Conservation (phyloP, 768 basidiomycete genomes). For the Leccinum barrowsii region DNA sequence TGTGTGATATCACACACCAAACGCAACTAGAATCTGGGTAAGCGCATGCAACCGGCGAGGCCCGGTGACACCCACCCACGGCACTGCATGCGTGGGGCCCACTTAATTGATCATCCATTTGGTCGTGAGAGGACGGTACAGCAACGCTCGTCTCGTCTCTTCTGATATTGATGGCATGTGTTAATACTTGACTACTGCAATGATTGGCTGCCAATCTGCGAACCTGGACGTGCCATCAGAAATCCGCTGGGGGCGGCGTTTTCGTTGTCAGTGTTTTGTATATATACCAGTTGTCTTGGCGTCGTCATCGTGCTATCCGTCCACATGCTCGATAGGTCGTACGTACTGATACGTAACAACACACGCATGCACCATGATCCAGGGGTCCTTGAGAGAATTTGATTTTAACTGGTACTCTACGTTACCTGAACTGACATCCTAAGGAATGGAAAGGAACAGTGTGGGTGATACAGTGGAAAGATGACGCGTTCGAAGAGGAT, state of each 20-base stretch:
- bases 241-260: background rate
- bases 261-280: background rate
- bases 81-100: background rate
- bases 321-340: background rate
- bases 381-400: background rate
- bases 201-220: background rate
- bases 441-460: conserved; percentile 13
- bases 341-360: background rate
- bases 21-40: background rate
- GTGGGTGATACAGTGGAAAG: conserved; percentile 33
- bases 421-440: conserved; percentile 23
- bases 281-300: background rate
- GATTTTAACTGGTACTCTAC: conserved; percentile 20
- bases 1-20: background rate
- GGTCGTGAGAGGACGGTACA: no score
- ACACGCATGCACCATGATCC: background rate
- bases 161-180: background rate
- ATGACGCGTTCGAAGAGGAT: conserved; percentile 25
- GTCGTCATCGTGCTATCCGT: background rate
- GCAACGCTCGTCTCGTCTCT: no score
- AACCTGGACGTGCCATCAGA: background rate
- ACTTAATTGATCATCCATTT: background rate
- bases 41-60: background rate
- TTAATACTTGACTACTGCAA: background rate
- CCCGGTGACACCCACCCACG: no score